Percentiles rank a stretch among this genome's conserved stretches.
Conservation (phyloP, 2,329 filamentous ascomycete genomes). For the Cladosporium halotolerans region DNA sequence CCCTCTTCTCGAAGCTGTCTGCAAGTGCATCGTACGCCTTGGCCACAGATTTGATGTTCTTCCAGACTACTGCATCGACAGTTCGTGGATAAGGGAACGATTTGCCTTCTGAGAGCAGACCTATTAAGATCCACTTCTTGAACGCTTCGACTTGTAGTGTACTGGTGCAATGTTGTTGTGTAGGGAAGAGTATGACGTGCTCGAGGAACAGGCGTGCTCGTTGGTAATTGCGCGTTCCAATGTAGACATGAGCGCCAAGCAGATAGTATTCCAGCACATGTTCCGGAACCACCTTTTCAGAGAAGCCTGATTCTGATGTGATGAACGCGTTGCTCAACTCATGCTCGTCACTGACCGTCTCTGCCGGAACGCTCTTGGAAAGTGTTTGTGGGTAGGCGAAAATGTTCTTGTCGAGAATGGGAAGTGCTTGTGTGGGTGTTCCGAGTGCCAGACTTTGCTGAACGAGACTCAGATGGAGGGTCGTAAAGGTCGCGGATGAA, state of each 20-base stretch:
- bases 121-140: conserved; percentile 81
- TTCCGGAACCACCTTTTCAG: conserved; percentile 45
- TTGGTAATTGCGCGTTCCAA: conserved; percentile 37
- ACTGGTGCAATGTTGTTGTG: conserved; percentile 59
- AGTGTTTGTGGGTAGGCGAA: conserved; percentile 53
- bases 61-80: conserved; percentile 48
- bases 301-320: conserved; percentile 52
- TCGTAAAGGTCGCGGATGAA: conserved; percentile 59
- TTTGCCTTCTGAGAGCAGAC: conserved; percentile 64
- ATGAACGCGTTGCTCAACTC: conserved; percentile 52
- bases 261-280: conserved; percentile 52
- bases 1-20: conserved; percentile 57
- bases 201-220: conserved; percentile 44
- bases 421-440: conserved; percentile 50
- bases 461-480: conserved; percentile 53
- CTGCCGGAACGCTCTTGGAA: conserved; percentile 32
- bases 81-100: conserved; percentile 51
- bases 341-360: conserved; percentile 36
- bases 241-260: conserved; percentile 43
- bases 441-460: conserved; percentile 52
- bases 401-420: conserved; percentile 59
- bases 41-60: conserved; percentile 52
- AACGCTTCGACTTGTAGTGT: conserved; percentile 77
- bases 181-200: conserved; percentile 57
- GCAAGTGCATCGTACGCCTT: conserved; percentile 68